Conservation (phyloP, 192 early-diverging fungal genomes). For the Coemansia sp. region DNA sequence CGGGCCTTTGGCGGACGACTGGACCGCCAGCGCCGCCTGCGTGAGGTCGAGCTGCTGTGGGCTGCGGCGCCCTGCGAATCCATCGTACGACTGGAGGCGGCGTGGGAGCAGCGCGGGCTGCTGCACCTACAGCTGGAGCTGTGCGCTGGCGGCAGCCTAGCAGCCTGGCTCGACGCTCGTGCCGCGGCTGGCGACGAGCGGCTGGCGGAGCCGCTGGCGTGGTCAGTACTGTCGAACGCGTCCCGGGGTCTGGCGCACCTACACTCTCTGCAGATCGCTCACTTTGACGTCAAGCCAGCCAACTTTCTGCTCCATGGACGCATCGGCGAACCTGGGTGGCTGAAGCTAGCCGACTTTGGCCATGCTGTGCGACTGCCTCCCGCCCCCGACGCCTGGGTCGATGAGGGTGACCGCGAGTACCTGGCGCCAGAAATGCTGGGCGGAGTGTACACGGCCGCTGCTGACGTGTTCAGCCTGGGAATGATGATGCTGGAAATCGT, state of each 20-base stretch:
- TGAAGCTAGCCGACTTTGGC: constrained; percentile 94
- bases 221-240: constrained; percentile 60
- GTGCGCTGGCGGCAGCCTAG: constrained; percentile 72
- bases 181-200: constrained; percentile 11
- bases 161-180: constrained; percentile 24
- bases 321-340: constrained; percentile 28
- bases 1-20: constrained; percentile 63
- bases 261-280: constrained; percentile 68
- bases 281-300: constrained; percentile 87
- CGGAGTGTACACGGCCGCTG: constrained; percentile 66
- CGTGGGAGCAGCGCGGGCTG: constrained; percentile 90
- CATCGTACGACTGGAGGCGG: constrained; percentile 69
- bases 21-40: constrained; percentile 68
- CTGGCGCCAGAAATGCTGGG: constrained; percentile 84
- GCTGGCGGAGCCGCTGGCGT: constrained; percentile 60
- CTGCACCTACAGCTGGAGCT: constrained; percentile 89
- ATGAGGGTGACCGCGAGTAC: constrained; percentile 91
- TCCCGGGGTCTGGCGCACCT: constrained; percentile 66
- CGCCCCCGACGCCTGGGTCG: constrained; percentile 25
- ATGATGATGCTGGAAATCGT: constrained; percentile 85
- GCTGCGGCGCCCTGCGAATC: constrained; percentile 56
- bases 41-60: constrained; percentile 83
- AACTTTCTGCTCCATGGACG: constrained; percentile 70
- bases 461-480: constrained; percentile 93
- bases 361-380: constrained; percentile 55